phyloP scores from a whole-genome alignment of 345 rosid genomes.

The Nasturtium officinale region DNA sequence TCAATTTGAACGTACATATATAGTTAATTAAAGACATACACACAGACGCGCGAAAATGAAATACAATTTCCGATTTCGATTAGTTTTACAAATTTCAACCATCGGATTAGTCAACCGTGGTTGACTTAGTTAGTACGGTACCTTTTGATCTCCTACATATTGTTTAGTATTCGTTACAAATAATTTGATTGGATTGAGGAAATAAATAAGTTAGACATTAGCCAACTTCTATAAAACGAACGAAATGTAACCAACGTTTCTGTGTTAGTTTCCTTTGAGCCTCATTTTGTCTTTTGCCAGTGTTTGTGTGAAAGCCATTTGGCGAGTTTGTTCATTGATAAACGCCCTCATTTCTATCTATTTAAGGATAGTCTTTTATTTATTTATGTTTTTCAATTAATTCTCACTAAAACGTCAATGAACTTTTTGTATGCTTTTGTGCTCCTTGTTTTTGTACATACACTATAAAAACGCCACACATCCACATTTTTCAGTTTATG shows the following conservation, averaged over 20 bases:
- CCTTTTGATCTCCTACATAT: neutral
- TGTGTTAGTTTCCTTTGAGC: too few species aligned
- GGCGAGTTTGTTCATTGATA: neutral
- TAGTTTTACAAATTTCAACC: neutral
- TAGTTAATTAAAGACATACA: neutral
- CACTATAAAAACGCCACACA: neutral
- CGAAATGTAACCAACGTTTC: neutral
- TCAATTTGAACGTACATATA: neutral
- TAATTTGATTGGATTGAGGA: neutral
- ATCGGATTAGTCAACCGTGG: neutral
- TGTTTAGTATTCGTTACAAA: neutral
- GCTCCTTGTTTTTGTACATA: neutral
- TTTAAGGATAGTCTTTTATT: neutral
- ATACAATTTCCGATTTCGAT: neutral
- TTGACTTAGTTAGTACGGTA: neutral
- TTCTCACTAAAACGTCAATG: neutral
- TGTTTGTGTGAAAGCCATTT: neutral
- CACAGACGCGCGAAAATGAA: neutral
- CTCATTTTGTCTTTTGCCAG: neutral
- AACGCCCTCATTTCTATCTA: neutral
- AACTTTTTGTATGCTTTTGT: neutral
- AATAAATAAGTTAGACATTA: neutral
- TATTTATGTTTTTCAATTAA: neutral
- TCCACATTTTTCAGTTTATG: neutral
- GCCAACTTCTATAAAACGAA: neutral